Evolutionary conservation across 495 filamentous ascomycete species (phyloP).

Genomic region (Letharia columbiana): DNA sequence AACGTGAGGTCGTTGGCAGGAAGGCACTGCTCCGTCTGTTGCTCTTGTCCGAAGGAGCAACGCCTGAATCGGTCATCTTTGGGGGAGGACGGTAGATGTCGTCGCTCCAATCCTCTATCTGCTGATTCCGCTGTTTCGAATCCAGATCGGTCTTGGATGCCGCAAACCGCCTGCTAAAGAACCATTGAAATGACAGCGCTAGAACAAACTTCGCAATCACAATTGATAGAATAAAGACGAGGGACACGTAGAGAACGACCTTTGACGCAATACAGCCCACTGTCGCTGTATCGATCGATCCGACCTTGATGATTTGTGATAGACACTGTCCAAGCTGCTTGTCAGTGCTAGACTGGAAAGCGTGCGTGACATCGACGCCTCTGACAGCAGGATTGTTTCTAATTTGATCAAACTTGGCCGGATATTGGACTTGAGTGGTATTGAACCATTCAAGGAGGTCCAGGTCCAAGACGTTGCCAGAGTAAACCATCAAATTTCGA

Average conservation of each 20-base stretch:
- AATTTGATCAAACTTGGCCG: conserved; percentile 69
- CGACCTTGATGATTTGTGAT: conserved; percentile 87
- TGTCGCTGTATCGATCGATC: conserved; percentile 89
- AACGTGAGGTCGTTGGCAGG: conserved; percentile 79
- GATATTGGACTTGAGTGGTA: conserved; percentile 67
- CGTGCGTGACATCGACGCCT: conserved; percentile 85
- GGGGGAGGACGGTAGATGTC: conserved; percentile 91
- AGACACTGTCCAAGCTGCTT: conserved; percentile 79
- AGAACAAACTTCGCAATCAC: conserved; percentile 80
- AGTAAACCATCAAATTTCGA: conserved; percentile 86
- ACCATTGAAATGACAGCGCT: conserved; percentile 93
- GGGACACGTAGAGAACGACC: conserved; percentile 90
- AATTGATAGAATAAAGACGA: conserved; percentile 87
- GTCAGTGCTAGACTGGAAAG: conserved; percentile 66
- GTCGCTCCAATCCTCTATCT: conserved; percentile 98
- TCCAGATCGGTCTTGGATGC: conserved; percentile 63
- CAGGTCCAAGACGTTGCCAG: conserved; percentile 89
- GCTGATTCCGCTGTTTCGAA: conserved; percentile 70
- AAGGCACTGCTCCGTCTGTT: conserved; percentile 78
- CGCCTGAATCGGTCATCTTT: conserved; percentile 61
- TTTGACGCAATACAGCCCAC: conserved; percentile 96
- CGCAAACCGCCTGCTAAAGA: conserved; percentile 72
- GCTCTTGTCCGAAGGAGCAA: conserved; percentile 52
- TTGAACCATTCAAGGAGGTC: conserved; percentile 89
- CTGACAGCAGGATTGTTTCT: conserved; percentile 65